Evolutionary conservation across 23 red algal species (phyloP), one percentile per base, ranked within the genome.

Genomic region (Gracilaria domingensis): DNA sequence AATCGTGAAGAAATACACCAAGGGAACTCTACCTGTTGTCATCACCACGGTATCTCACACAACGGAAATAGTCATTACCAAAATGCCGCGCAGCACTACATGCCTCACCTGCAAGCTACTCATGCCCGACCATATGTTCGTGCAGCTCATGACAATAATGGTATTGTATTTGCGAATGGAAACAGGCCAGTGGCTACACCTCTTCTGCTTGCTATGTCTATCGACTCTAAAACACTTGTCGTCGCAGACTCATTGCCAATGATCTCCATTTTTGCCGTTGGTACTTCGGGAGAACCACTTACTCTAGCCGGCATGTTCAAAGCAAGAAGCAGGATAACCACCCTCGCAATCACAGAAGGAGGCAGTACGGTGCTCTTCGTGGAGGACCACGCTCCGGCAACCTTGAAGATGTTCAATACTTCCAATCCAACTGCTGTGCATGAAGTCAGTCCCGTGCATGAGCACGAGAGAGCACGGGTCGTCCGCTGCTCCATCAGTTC

Each of bases 401-500:
- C 39, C 50, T 28, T 77, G 13, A 45, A 77, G 45, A 77, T 50
- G 72, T 77, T 77, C 36, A n/a, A 45, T 34, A 35, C 36, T 51
- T 45, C 38, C 26, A 50, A 50, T 51, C 72, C 72, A 48, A 17
- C 38, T 16, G 20, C 5, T 12, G 12, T 51, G 17, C 20, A 45
- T 17, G 72, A 77, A 77, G 21, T 77, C 14, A 77, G 42, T 33
- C 72, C 72, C 40, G 45, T 77, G 1, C 40, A 77, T 17, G 39
- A 30, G 23, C 1, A 8, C 21, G 72, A 77, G 3, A 2, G 16
- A 8, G 72, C 72, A 17, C 72, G 14, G 16, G 72, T 77, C 2
- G 42, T 77, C 20, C 49, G 72, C 36, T 77, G 72, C 32, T 45
- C 72, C 12, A 77, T 77, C 23, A 77, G 72, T 17, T 77, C 72